Base-by-base conservation (phyloP, 2,329 filamentous ascomycete genomes). In the Claviceps cyperi region DNA sequence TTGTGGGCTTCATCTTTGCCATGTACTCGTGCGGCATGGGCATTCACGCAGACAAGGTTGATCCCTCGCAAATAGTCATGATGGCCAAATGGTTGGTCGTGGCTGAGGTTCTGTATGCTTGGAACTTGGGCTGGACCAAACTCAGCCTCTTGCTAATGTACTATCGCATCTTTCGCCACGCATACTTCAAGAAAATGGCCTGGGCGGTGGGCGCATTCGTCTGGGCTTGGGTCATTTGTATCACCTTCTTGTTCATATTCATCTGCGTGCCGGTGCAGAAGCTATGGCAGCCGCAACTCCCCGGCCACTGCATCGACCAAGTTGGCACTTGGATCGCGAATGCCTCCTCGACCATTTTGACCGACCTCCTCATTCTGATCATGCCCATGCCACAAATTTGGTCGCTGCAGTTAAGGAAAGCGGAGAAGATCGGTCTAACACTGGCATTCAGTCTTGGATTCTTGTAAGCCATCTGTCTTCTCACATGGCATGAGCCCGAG, bases 91-190 rank as follows among this genome's bases (percentile, higher is more conserved):
- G 69, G 57, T 64, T 76, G 5, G 58, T 75, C 13, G 67, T 70
- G 11, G 70, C 68, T 21, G 71, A 74, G 56, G 63, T 73, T 50
- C 60, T 74, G 39, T 75, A 75, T 55, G 68, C 64, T 24, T 73
- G 65, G 56, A 73, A 71, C 32, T 60, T 75, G 3, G 69, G 67
- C 39, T 67, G 72, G 61, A 72, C 72, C n/a, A 77, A 76, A 54
- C 50, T 75, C 14, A 69, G 68, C 47, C 62, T 77, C 21, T 56
- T 77, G 43, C 59, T 75, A 41, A 74, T 77, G 71, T 76, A 76
- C 62, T 68, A 67, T 56, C 71, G 72, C 56, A 73, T 77, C 54
- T 77, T 77, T 58, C 69, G 63, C 19, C 61, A 69, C 4, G 61
- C 62, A 0, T 65, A 64, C 51, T 70, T 75, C 52, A 67, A 68